Evolutionary conservation across 495 filamentous ascomycete species (phyloP), one percentile per base, ranked within the genome.

Genomic region (Arthonia radiata): DNA sequence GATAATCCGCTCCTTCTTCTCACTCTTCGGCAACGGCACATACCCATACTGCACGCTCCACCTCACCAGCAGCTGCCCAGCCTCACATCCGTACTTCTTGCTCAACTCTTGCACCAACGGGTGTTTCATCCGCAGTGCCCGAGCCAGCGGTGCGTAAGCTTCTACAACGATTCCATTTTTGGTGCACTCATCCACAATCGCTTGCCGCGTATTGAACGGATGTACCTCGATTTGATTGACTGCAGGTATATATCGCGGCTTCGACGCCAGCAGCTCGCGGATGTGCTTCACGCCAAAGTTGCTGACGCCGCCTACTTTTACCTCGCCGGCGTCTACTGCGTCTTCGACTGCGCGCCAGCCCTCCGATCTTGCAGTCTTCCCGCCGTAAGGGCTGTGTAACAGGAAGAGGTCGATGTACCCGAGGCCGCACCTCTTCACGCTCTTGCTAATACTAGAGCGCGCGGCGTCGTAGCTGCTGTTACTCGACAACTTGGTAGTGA

Each of bases 11-110:
- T 64, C 60, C 12, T 55, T 50, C 32, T 54, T 64, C 19, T 61
- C 56, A 24, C 68, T 74, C 57, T 82, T 82, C 12, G 75, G 75
- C 33, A 82, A 48, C 21, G 70, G 60, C 7, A 80, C 66, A 50
- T 67, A 73, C 13, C 57, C 66, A 37, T 80, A 66, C 48, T 80
- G 75, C 33, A 72, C 39, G 34, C 64, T 66, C 70, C 69, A 72
- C 15, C 65, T 47, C 11, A 76, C 43, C 40, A 76, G 40, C 17
- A 77, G 39, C 41, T 75, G 70, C 15, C 59, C 67, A 2, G 61
- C 53, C 0, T 58, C 62, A 33, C 61, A 65, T 3, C 30, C 31
- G 34, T 74, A 71, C 40, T 67, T 70, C 30, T 49, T 48, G 1
- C 61, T 42, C 11, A 75, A 35, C 18, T 44, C 41, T 9, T 45